These are phyloP conservation scores for Phytophthora fragariae DNA, from an alignment of 352 stramenopile genomes.

Conservation along the genomic window DNA sequence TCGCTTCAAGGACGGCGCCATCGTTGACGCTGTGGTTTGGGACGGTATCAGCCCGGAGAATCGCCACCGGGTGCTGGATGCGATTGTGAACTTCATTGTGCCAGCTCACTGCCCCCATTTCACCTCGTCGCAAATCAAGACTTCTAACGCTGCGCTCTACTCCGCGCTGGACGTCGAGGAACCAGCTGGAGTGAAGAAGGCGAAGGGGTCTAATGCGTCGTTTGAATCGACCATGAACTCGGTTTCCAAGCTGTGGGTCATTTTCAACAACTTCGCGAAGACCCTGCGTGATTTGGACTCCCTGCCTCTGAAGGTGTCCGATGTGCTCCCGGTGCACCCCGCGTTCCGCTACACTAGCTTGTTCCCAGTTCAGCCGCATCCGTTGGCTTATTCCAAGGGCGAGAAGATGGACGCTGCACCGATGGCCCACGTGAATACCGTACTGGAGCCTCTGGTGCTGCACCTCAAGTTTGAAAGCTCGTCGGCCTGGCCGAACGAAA, in stretches of 20 bases:
- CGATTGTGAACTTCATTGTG: constrained; percentile 81
- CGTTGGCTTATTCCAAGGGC: constrained; percentile 82
- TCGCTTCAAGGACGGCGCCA: constrained; percentile 91
- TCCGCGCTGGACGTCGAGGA: constrained; percentile 71
- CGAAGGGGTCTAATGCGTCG: constrained; percentile 43
- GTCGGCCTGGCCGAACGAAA: constrained; percentile 88
- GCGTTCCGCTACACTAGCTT: constrained; percentile 90
- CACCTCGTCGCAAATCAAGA: constrained; percentile 62
- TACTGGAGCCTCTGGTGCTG: constrained; percentile 77
- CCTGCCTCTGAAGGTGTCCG: constrained; percentile 87
- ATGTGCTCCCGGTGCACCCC: constrained; percentile 80
- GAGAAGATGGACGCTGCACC: constrained; percentile 63
- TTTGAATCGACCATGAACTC: constrained; percentile 84
- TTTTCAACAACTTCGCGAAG: constrained; percentile 86
- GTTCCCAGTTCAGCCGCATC: constrained; percentile 84
- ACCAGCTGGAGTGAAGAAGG: constrained; percentile 47
- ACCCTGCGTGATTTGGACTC: constrained; percentile 79
- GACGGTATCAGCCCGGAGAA: constrained; percentile 75
- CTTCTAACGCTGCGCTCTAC: constrained; percentile 79
- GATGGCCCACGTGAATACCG: constrained; percentile 72
- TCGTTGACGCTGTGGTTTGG: constrained; percentile 92
- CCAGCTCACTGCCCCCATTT: constrained; percentile 73
- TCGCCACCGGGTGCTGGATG: constrained; percentile 75
- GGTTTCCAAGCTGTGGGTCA: constrained; percentile 75
- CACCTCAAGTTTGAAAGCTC: constrained; percentile 88